Evolutionary conservation across 345 rosid species (phyloP).

Genomic region (Hirschfeldia incana): DNA sequence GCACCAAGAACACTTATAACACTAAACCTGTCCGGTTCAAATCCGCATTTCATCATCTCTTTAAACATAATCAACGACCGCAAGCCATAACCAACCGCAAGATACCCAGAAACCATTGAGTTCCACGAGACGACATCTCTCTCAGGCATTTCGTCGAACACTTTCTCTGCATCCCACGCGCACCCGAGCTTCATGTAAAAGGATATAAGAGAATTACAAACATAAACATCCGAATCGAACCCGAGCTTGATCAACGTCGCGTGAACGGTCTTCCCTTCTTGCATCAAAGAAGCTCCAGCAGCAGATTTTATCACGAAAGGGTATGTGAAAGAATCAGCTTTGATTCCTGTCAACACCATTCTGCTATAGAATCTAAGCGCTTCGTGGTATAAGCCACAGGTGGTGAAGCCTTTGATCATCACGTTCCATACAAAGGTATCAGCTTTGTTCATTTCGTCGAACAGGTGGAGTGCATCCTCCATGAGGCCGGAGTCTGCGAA

Average conservation of each 20-base stretch:
- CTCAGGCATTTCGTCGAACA: constrained; percentile 64
- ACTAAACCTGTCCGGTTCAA: constrained; percentile 54
- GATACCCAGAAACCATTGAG: constrained; percentile 67
- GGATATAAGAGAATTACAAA: constrained; percentile 62
- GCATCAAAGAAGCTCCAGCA: constrained; percentile 40
- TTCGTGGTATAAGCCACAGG: constrained; percentile 49
- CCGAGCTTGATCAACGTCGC: constrained; percentile 59
- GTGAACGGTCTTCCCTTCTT: constrained; percentile 56
- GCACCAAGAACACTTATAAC: constrained; percentile 60
- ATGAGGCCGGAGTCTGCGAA: constrained; percentile 46
- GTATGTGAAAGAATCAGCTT: constrained; percentile 57
- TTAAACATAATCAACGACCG: constrained; percentile 45
- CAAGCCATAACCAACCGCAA: constrained; percentile 50
- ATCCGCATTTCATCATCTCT: constrained; percentile 49
- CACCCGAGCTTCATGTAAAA: constrained; percentile 61
- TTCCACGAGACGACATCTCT: constrained; percentile 88
- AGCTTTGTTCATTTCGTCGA: constrained; percentile 59
- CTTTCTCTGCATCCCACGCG: constrained; percentile 49
- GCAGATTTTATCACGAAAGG: constrained; percentile 76
- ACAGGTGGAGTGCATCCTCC: constrained; percentile 60
- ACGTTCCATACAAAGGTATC: constrained; percentile 64
- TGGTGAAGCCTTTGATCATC: constrained; percentile 59
- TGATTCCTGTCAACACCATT: constrained; percentile 54
- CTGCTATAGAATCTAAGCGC: constrained; percentile 45
- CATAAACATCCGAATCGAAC: constrained; percentile 57